These are phyloP conservation scores for Mortierella antarctica DNA, from an alignment of 192 early-diverging fungal genomes.

Conservation along the genomic window DNA sequence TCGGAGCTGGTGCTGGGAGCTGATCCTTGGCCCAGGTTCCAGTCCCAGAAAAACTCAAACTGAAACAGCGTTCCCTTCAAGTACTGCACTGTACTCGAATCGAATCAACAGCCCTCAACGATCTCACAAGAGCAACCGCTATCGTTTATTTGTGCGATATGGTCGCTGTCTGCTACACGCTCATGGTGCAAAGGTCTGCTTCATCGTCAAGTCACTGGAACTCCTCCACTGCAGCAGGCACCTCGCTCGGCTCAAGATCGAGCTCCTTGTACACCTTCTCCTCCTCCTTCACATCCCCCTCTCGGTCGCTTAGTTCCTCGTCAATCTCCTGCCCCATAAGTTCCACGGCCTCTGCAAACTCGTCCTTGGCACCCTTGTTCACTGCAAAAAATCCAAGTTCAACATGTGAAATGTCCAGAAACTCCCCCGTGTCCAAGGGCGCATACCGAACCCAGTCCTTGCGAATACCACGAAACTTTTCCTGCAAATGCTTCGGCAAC, in stretches of 20 bases:
- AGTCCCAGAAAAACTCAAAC: too few relatives aligned
- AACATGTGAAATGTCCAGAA: slow-evolving; percentile 6
- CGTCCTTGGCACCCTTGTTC: slow-evolving; percentile 11
- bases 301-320: slow-evolving; percentile 1
- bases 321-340: slow-evolving; percentile 10
- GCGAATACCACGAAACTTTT: slow-evolving; percentile 15
- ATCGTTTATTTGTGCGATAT: too few relatives aligned
- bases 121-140: too few relatives aligned
- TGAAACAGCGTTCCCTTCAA: too few relatives aligned
- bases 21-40: too few relatives aligned
- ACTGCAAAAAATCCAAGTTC: slow-evolving; percentile 16
- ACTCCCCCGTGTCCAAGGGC: slow-evolving; percentile 9
- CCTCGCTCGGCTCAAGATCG: background rate
- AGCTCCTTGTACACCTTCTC: slow-evolving; percentile 16
- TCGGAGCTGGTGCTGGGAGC: too few relatives aligned
- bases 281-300: background rate
- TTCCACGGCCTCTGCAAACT: slow-evolving; percentile 10
- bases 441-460: slow-evolving; percentile 24
- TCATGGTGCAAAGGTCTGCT: too few relatives aligned
- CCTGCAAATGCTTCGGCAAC: slow-evolving; percentile 25
- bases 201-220: slow-evolving; percentile 10
- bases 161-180: too few relatives aligned
- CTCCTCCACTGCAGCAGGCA: slow-evolving; percentile 8
- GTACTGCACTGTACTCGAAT: too few relatives aligned
- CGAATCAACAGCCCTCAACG: too few relatives aligned